Evolutionary conservation across 2,329 filamentous ascomycete species (phyloP).

Genomic region (Pseudocercospora pini-densiflorae): DNA sequence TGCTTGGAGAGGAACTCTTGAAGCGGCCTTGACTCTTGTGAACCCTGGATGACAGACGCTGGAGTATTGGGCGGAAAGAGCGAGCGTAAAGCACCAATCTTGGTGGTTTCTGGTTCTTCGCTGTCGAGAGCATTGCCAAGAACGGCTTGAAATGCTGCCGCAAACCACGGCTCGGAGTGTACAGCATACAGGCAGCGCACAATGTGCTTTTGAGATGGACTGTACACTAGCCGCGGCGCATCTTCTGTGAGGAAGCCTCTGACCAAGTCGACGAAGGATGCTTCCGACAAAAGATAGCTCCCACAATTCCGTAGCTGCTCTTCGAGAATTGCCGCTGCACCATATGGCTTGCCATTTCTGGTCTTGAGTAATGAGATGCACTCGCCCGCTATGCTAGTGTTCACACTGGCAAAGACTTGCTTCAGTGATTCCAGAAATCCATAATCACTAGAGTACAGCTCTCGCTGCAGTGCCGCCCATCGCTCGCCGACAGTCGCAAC

Average conservation of each 20-base stretch:
- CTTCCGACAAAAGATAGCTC: conserved; percentile 45
- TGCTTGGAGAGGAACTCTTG: conserved; percentile 19
- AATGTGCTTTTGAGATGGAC: conserved; percentile 70
- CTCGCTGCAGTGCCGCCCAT: conserved; percentile 61
- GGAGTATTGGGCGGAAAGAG: conserved; percentile 43
- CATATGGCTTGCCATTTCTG: conserved; percentile 69
- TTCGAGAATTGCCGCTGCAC: conserved; percentile 64
- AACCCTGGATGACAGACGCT: conserved; percentile 41
- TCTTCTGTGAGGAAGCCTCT: conserved; percentile 58
- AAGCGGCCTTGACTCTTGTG: conserved; percentile 33
- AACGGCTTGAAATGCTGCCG: conserved; percentile 32
- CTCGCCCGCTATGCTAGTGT: conserved; percentile 50
- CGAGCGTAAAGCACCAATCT: conserved; percentile 31
- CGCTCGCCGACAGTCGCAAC: conserved; percentile 69
- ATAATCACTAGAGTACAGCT: conserved; percentile 40
- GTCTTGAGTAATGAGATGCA: conserved; percentile 56
- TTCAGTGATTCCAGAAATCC: conserved; percentile 32
- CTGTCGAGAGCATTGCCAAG: conserved; percentile 26
- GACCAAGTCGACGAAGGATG: conserved; percentile 48
- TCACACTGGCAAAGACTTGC: conserved; percentile 41
- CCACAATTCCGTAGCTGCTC: conserved; percentile 54
- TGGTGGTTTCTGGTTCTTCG: conserved; percentile 28
- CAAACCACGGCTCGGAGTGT: conserved; percentile 40
- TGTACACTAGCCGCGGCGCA: conserved; percentile 64
- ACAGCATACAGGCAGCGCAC: conserved; percentile 66